phyloP scores from a whole-genome alignment of 176 grass and related monocot species.

The Aechmea fasciata region DNA sequence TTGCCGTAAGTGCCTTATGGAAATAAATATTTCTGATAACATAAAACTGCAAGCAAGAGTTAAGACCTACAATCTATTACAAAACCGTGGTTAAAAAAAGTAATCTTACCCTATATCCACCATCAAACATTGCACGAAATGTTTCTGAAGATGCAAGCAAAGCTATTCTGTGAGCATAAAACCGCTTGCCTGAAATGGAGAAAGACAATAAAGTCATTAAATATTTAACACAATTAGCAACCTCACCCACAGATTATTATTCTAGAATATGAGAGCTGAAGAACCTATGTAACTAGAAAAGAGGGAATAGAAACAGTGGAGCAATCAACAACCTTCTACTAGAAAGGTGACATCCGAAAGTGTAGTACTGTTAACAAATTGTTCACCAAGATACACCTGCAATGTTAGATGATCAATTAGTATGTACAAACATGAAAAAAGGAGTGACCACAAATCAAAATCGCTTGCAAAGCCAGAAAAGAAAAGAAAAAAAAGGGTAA shows the following conservation, averaged over 20 bases:
- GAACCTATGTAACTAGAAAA: too few relatives aligned
- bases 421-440: not conserved
- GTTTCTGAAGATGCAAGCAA: slow-evolving; percentile 98
- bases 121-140: slow-evolving; percentile 99
- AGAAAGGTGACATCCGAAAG: slow-evolving; percentile 96
- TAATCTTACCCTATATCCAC: slow-evolving; percentile 86
- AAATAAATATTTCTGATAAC: too few relatives aligned
- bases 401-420: slow-evolving; percentile 10
- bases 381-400: slow-evolving; percentile 94
- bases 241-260: too few relatives aligned
- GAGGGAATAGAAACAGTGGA: too few relatives aligned
- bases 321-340: slow-evolving; percentile 65
- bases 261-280: too few relatives aligned
- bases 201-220: not conserved
- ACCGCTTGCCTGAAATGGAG: slow-evolving; percentile 55
- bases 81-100: not conserved
- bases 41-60: not conserved
- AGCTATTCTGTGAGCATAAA: slow-evolving; percentile 97
- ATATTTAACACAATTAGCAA: not conserved
- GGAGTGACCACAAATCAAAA: not conserved
- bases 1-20: too few relatives aligned
- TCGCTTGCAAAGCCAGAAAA: not conserved
- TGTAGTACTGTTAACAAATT: slow-evolving; percentile 91
- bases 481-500: not conserved
- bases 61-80: not conserved